phyloP scores from a whole-genome alignment of 768 basidiomycete species.

The Panellus pusillus region DNA sequence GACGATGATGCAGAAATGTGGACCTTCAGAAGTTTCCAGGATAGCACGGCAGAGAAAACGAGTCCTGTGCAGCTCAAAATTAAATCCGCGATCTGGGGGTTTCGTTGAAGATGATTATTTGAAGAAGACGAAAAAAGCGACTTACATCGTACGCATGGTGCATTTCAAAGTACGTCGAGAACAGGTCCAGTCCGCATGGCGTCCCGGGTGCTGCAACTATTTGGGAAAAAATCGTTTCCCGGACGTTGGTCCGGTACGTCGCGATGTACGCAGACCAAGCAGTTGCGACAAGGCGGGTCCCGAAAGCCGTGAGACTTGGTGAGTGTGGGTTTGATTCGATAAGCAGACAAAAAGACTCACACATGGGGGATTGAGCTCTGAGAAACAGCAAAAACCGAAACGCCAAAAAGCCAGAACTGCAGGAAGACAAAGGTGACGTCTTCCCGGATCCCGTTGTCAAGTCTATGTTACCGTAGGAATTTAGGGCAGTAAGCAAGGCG shows the following conservation, averaged over 20 bases:
- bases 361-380: constrained; percentile 56
- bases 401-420: constrained; percentile 55
- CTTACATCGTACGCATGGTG: constrained; percentile 45
- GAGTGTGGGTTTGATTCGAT: neutral
- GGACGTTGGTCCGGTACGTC: constrained; percentile 44
- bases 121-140: neutral
- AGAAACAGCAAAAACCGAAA: constrained; percentile 50
- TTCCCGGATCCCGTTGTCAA: constrained; percentile 45
- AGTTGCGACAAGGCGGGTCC: constrained; percentile 46
- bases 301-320: constrained; percentile 46
- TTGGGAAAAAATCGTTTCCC: constrained; percentile 34
- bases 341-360: constrained; percentile 30
- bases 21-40: constrained; percentile 47
- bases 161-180: constrained; percentile 42
- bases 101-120: neutral
- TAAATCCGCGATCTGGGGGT: constrained; percentile 48
- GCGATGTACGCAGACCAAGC: constrained; percentile 51
- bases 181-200: constrained; percentile 51
- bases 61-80: constrained; percentile 45
- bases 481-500: neutral
- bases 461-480: constrained; percentile 27
- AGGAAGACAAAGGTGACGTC: constrained; percentile 47
- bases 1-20: neutral
- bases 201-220: constrained; percentile 40
- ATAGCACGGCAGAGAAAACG: constrained; percentile 41